phyloP scores from a whole-genome alignment of 2,329 filamentous ascomycete species.

The Penicillium sp. region DNA sequence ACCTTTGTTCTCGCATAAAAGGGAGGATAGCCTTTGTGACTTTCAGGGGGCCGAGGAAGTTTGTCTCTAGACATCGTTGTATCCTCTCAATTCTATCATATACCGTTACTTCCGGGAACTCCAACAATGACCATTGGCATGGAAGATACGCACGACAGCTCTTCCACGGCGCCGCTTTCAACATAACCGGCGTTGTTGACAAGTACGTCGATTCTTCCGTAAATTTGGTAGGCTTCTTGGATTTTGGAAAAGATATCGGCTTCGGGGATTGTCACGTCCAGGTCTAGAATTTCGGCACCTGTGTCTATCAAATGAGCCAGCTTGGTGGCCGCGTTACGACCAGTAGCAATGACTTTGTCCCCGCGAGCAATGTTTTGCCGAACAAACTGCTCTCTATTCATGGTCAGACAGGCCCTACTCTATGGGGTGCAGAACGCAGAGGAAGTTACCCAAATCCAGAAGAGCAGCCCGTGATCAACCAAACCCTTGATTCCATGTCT shows the following conservation, averaged over 20 bases:
- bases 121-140: neutral
- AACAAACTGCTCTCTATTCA: constrained; percentile 9
- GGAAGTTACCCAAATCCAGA: constrained; percentile 8
- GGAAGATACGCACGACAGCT: constrained; percentile 5
- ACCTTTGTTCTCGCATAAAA: constrained; percentile 22
- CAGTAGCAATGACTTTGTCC: constrained; percentile 11
- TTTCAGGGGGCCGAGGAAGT: constrained; percentile 25
- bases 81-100: constrained; percentile 7
- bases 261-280: constrained; percentile 9
- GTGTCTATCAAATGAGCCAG: constrained; percentile 9
- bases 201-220: constrained; percentile 10
- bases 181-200: constrained; percentile 13
- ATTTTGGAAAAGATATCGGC: constrained; percentile 5
- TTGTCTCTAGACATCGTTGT: constrained; percentile 18
- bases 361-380: constrained; percentile 10
- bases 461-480: constrained; percentile 11
- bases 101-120: neutral
- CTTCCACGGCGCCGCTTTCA: constrained; percentile 11
- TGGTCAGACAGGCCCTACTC: neutral
- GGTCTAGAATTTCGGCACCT: constrained; percentile 8
- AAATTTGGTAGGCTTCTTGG: constrained; percentile 5
- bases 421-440: neutral
- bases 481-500: constrained; percentile 7
- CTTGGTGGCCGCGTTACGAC: constrained; percentile 10
- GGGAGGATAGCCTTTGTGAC: constrained; percentile 22